phyloP scores from a whole-genome alignment of 2,329 filamentous ascomycete genomes.

The Fusarium caatingaense region DNA sequence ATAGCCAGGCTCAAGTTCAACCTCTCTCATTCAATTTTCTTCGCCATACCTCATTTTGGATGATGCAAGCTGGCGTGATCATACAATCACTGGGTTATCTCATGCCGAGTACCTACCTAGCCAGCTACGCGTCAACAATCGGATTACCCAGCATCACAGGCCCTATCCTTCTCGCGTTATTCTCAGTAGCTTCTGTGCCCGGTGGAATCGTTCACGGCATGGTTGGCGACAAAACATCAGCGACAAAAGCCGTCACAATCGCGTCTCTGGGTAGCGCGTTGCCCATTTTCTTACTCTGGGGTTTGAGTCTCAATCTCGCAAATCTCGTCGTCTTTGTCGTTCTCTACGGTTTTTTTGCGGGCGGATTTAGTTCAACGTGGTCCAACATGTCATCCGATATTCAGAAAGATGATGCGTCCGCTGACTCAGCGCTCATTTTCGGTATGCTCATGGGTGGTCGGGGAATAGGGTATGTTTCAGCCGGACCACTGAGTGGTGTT shows the following conservation, averaged over 20 bases:
- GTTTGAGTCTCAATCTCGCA: slow-evolving; percentile 60
- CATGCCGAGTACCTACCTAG: slow-evolving; percentile 69
- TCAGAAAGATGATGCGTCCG: slow-evolving; percentile 37
- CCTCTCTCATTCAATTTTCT: slow-evolving; percentile 58
- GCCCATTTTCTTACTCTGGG: slow-evolving; percentile 71
- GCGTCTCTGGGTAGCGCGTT: slow-evolving; percentile 66
- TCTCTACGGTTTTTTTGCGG: slow-evolving; percentile 72
- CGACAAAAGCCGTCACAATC: slow-evolving; percentile 63
- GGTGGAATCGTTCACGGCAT: slow-evolving; percentile 67
- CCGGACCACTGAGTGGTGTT: slow-evolving; percentile 46
- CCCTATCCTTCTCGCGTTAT: slow-evolving; percentile 65
- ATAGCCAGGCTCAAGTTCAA: slow-evolving; percentile 45
- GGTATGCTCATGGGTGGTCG: slow-evolving; percentile 49
- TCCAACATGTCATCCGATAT: slow-evolving; percentile 61
- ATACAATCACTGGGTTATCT: slow-evolving; percentile 70
- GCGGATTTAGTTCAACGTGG: slow-evolving; percentile 71
- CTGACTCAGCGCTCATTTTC: slow-evolving; percentile 48
- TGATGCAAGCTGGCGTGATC: slow-evolving; percentile 66
- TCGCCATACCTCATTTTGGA: slow-evolving; percentile 65
- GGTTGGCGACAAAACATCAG: slow-evolving; percentile 63
- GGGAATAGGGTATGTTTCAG: slow-evolving; percentile 46
- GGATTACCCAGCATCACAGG: slow-evolving; percentile 59
- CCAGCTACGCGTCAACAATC: slow-evolving; percentile 62
- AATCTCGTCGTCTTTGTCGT: slow-evolving; percentile 69
- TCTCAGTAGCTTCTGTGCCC: slow-evolving; percentile 68